These are phyloP conservation scores for Hanseniaspora taiwanica DNA, from an alignment of 805 yeast genomes.

Conservation along the genomic window DNA sequence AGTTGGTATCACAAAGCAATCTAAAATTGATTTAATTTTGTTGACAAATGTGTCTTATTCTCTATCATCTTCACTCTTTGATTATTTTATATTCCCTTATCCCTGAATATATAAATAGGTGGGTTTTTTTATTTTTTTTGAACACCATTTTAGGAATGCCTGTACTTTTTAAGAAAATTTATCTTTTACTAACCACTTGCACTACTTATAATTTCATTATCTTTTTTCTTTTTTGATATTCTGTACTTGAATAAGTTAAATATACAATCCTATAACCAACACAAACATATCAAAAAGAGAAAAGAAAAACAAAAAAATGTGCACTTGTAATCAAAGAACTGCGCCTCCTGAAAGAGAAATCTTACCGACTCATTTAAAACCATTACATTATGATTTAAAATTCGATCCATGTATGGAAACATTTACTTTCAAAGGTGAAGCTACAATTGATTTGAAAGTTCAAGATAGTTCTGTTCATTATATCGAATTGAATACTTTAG, in stretches of 20 bases:
- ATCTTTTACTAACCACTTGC: not conserved
- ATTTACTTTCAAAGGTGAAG: conserved; percentile 46
- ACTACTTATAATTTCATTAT: not conserved
- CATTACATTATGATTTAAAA: conserved; percentile 59
- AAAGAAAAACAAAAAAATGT: not conserved
- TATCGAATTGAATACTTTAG: conserved; percentile 48
- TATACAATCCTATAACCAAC: not conserved
- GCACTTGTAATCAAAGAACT: not conserved
- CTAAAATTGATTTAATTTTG: no score
- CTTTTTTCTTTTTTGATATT: not conserved
- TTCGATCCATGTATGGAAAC: conserved; percentile 47
- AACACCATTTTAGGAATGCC: no score
- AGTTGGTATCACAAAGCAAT: no score
- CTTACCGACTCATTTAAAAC: conserved; percentile 54
- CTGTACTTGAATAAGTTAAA: no score
- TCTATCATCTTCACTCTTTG: no score
- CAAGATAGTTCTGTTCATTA: conserved; percentile 30
- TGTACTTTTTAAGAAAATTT: no score
- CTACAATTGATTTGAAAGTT: conserved; percentile 40
- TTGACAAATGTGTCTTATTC: no score
- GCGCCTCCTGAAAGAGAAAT: conserved; percentile 25
- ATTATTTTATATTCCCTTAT: no score
- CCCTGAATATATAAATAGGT: no score
- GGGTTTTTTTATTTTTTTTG: no score
- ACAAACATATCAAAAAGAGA: not conserved